Percentiles rank a stretch among this genome's conserved stretches.
Evolutionary conservation across 2,329 filamentous ascomycete genomes (phyloP).

Genomic region (Penicillium sp.): DNA sequence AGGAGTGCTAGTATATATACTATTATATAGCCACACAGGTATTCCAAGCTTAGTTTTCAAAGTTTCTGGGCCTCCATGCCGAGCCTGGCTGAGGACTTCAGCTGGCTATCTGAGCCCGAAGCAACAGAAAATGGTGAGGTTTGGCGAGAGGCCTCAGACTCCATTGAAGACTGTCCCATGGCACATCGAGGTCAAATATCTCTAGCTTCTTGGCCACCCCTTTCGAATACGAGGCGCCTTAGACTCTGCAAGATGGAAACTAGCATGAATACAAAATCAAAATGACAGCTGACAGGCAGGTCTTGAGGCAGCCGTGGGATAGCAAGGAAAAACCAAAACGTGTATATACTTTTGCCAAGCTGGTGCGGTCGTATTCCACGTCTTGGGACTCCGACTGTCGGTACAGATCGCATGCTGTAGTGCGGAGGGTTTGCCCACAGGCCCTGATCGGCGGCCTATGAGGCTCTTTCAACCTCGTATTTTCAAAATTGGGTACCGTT

Average conservation of each 20-base stretch:
- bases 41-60: too few species aligned
- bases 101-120: not conserved
- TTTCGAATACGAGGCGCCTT: constrained; percentile 5
- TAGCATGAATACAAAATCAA: not conserved
- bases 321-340: not conserved
- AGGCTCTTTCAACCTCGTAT: constrained; percentile 1
- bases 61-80: not conserved
- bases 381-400: not conserved
- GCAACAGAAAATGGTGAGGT: not conserved
- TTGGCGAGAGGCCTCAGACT: not conserved
- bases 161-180: not conserved
- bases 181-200: not conserved
- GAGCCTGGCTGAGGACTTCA: not conserved
- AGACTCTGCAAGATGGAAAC: not conserved
- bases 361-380: not conserved
- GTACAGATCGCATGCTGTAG: too few species aligned
- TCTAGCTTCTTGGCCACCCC: not conserved
- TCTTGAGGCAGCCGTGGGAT: not conserved
- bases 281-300: too few species aligned
- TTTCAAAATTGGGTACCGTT: not conserved
- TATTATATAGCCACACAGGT: not conserved
- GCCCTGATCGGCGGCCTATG: constrained; percentile 6
- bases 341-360: not conserved
- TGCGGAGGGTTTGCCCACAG: constrained; percentile 2
- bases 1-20: not conserved